These are phyloP conservation scores for Arachis monticola DNA, from an alignment of 331 rosid species.

Conservation along the genomic window DNA sequence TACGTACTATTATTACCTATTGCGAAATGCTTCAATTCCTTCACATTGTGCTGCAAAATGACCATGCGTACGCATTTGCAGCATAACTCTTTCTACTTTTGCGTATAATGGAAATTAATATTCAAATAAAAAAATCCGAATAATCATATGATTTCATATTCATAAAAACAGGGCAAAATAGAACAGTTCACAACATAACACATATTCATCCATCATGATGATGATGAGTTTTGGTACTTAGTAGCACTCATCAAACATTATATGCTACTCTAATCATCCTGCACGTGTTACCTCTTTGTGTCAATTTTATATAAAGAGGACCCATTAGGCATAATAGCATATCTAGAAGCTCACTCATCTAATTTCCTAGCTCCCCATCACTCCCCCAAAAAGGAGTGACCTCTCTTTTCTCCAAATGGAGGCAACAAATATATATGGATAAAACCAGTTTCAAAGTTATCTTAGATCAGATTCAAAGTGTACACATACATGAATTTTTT, in stretches of 20 bases:
- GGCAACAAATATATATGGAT: background rate
- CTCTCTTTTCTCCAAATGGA: background rate
- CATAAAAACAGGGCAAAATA: background rate
- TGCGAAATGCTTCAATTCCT: no score
- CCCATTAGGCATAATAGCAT: background rate
- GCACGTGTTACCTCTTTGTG: slow-evolving; percentile 16
- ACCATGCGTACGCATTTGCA: no score
- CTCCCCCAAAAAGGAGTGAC: no score
- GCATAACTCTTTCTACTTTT: no score
- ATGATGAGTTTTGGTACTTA: background rate
- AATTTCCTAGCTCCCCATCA: background rate
- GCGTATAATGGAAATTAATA: no score
- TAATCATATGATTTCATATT: no score
- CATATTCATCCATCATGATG: background rate
- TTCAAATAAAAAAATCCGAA: no score
- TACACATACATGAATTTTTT: background rate
- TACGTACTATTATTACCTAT: no score
- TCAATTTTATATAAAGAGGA: background rate
- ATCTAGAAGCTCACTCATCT: slow-evolving; percentile 19
- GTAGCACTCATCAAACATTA: slow-evolving; percentile 14
- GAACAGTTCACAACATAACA: background rate
- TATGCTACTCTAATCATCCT: background rate
- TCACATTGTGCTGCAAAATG: no score
- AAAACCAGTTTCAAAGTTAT: background rate
- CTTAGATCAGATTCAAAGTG: background rate